Evolutionary conservation across 2,329 filamentous ascomycete species (phyloP).

Genomic region (Botrytis aclada): DNA sequence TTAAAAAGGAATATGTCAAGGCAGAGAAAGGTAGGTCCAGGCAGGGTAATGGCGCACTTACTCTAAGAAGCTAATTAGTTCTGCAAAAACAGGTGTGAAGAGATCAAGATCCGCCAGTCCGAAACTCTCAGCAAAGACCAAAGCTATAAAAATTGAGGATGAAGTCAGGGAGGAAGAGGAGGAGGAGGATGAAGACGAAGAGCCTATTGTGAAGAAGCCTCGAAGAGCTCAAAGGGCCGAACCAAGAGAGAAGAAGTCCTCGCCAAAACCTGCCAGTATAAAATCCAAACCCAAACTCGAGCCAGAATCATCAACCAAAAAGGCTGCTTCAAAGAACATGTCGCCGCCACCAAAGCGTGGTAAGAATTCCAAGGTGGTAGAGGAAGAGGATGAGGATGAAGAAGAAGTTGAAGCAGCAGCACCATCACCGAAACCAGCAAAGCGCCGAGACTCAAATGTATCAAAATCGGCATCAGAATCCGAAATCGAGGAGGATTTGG

Average conservation of each 20-base stretch:
- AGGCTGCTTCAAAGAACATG: slow-evolving; percentile 21
- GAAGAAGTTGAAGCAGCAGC: slow-evolving; percentile 43
- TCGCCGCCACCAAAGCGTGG: slow-evolving; percentile 22
- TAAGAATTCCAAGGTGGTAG: slow-evolving; percentile 24
- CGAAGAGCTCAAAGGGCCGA: slow-evolving; percentile 44
- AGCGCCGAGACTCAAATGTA: slow-evolving; percentile 34
- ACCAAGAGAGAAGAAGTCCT: slow-evolving; percentile 43
- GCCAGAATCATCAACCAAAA: slow-evolving; percentile 23
- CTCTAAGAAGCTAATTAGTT: slow-evolving; percentile 13
- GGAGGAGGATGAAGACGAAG: slow-evolving; percentile 45
- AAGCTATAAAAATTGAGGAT: slow-evolving; percentile 30
- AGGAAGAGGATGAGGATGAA: slow-evolving; percentile 27
- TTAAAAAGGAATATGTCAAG: slow-evolving; percentile 18
- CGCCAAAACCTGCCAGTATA: slow-evolving; percentile 24
- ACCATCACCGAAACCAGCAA: slow-evolving; percentile 31
- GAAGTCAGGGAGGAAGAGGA: slow-evolving; percentile 40
- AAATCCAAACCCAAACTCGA: slow-evolving; percentile 23
- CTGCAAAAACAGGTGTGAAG: slow-evolving; percentile 26
- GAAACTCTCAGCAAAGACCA: slow-evolving; percentile 26
- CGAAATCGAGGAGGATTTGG: slow-evolving; percentile 42
- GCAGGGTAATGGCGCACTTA: not conserved
- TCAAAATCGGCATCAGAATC: slow-evolving; percentile 49
- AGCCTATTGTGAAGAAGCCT: slow-evolving; percentile 39
- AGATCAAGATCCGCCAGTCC: slow-evolving; percentile 30
- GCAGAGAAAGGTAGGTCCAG: not conserved